Conservation (phyloP, 2,329 filamentous ascomycete species). For the Cytospora piceae region DNA sequence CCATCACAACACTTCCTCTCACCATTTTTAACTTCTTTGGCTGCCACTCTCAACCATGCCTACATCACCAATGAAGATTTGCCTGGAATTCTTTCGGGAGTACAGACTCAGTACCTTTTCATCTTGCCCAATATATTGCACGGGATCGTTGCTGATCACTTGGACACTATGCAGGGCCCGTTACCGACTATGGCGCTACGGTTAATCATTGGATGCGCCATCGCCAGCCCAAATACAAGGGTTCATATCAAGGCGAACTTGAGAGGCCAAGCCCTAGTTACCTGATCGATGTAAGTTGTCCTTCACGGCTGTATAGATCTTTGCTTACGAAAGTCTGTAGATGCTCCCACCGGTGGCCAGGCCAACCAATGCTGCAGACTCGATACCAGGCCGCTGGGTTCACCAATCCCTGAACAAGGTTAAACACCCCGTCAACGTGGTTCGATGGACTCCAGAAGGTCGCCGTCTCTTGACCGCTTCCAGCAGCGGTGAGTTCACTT, state of each 20-base stretch:
- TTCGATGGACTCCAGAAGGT: constrained; percentile 96
- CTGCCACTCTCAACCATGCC: background rate
- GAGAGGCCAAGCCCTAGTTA: constrained; percentile 89
- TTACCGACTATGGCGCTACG: constrained; percentile 91
- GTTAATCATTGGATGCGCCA: constrained; percentile 90
- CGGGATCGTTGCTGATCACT: constrained; percentile 4
- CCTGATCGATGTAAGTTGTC: constrained; percentile 74
- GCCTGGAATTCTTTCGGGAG: constrained; percentile 15
- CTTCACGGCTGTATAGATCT: background rate
- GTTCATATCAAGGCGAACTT: constrained; percentile 70
- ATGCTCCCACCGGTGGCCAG: constrained; percentile 85
- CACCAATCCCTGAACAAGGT: constrained; percentile 99
- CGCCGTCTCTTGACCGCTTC: constrained; percentile 89
- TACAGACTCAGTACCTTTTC: constrained; percentile 11
- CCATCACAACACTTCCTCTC: background rate
- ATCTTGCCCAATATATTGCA: constrained; percentile 19
- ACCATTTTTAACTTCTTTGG: too few species aligned
- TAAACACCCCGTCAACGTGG: constrained; percentile 95
- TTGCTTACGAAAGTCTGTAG: constrained; percentile 48
- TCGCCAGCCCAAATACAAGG: constrained; percentile 75
- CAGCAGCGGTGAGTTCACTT: constrained; percentile 94
- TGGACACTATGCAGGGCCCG: constrained; percentile 64
- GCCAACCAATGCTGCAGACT: constrained; percentile 75
- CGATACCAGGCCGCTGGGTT: constrained; percentile 90
- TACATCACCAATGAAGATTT: constrained; percentile 26